Evolutionary conservation across 768 basidiomycete species (phyloP).

Genomic region (Russula sp.): DNA sequence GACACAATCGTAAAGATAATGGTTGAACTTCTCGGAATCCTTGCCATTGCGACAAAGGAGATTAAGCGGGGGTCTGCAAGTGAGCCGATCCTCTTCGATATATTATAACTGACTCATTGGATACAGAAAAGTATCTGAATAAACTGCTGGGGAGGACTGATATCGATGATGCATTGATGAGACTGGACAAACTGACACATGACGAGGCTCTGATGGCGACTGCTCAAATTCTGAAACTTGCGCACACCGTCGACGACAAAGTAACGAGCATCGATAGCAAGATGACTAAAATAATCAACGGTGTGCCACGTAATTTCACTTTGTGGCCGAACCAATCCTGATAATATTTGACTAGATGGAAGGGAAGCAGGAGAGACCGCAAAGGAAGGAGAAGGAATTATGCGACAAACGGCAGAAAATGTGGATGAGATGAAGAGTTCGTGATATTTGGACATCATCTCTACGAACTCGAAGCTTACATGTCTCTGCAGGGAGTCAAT

Average conservation of each 20-base stretch:
- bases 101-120: background rate
- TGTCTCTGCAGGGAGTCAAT: background rate
- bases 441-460: background rate
- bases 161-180: conserved; percentile 4
- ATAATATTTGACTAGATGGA: no score
- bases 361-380: no score
- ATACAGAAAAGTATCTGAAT: conserved; percentile 8
- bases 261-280: no score
- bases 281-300: no score
- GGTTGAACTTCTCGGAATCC: conserved; percentile 9
- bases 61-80: background rate
- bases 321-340: no score
- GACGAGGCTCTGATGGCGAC: background rate
- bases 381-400: no score
- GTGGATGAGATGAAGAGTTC: no score
- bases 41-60: conserved; percentile 3
- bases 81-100: background rate
- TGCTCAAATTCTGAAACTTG: no score
- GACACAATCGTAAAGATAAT: conserved; percentile 6
- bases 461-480: no score
- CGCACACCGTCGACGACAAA: no score
- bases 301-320: no score
- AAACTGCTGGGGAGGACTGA: conserved; percentile 1
- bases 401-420: no score
- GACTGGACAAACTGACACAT: background rate